Base-by-base conservation (phyloP, 1,284 basidiomycete genomes). In the Boletus albobrunnescens region DNA sequence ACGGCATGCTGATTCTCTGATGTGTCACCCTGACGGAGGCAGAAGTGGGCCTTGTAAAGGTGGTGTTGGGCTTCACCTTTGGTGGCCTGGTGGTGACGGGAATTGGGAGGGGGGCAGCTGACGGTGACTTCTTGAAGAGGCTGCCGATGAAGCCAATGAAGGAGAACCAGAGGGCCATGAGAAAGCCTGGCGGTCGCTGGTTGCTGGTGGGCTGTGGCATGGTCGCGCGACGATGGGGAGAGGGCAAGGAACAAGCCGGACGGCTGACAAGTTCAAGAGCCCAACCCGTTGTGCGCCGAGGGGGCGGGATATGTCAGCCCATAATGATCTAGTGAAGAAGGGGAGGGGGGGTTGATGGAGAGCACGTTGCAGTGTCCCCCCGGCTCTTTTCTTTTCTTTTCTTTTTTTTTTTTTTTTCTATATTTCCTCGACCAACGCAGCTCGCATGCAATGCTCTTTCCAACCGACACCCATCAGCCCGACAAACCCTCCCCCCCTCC, bases 401-500 rank as follows among this genome's bases (percentile, higher is more conserved):
- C n/a, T n/a, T n/a, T n/a, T n/a, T n/a, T n/a, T n/a, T n/a, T n/a
- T n/a, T n/a, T n/a, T n/a, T 35, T 56, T 20, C 22, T 38, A 40
- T 51, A 56, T 32, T 45, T 42, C 47, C 41, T 42, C 40, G 31
- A 17, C 26, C 46, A 35, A 46, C 46, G 58, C 62, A 55, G 49
- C 37, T 38, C 36, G 40, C 55, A 52, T 46, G 36, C 51, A 56
- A 61, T 65, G 63, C 48, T 41, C 42, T 56, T 50, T 52, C 50
- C 44, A 27, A 50, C 27, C 37, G 50, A 60, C 53, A 44, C 23
- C 46, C 57, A 57, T 22, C 55, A 47, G 19, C 14, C 4, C 12
- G 27, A 37, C 13, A 13, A 30, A 17, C 31, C 6, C 30, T 31
- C 30, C n/a, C 2, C 8, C 13, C 22, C 41, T 16, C 41, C 28